phyloP scores from a whole-genome alignment of 768 basidiomycete genomes.

The Leccinum obscurum region DNA sequence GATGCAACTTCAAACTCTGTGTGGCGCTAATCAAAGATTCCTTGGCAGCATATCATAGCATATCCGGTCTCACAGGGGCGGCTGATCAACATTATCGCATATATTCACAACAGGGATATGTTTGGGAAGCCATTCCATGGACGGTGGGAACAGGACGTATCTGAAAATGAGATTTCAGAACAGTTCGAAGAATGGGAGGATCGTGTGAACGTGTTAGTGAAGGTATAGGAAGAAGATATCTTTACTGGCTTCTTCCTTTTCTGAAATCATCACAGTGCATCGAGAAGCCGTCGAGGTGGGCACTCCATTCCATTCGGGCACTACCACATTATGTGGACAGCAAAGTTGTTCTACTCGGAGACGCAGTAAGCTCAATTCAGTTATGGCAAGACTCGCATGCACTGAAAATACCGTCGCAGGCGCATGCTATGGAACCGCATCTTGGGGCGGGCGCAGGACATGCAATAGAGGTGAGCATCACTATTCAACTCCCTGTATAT shows the following conservation, averaged over 20 bases:
- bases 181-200: slow-evolving; percentile 30
- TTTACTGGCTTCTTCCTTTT: background rate
- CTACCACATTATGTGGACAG: slow-evolving; percentile 41
- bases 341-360: slow-evolving; percentile 47
- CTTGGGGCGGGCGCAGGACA: slow-evolving; percentile 51
- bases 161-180: slow-evolving; percentile 33
- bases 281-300: slow-evolving; percentile 41
- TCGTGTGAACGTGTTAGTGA: slow-evolving; percentile 9
- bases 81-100: slow-evolving; percentile 38
- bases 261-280: slow-evolving; percentile 30
- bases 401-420: slow-evolving; percentile 27
- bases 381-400: background rate
- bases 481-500: background rate
- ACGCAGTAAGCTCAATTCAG: slow-evolving; percentile 38
- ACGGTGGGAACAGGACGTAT: slow-evolving; percentile 29
- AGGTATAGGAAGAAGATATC: slow-evolving; percentile 5
- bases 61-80: slow-evolving; percentile 41
- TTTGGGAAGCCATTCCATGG: slow-evolving; percentile 35
- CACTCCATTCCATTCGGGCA: slow-evolving; percentile 41
- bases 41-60: slow-evolving; percentile 39
- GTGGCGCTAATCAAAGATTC: background rate
- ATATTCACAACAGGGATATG: slow-evolving; percentile 25
- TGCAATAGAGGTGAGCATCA: slow-evolving; percentile 44
- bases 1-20: background rate
- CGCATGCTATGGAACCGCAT: slow-evolving; percentile 49